These are phyloP conservation scores for Boletus speciosus DNA, from an alignment of 768 basidiomycete species.

Conservation along the genomic window DNA sequence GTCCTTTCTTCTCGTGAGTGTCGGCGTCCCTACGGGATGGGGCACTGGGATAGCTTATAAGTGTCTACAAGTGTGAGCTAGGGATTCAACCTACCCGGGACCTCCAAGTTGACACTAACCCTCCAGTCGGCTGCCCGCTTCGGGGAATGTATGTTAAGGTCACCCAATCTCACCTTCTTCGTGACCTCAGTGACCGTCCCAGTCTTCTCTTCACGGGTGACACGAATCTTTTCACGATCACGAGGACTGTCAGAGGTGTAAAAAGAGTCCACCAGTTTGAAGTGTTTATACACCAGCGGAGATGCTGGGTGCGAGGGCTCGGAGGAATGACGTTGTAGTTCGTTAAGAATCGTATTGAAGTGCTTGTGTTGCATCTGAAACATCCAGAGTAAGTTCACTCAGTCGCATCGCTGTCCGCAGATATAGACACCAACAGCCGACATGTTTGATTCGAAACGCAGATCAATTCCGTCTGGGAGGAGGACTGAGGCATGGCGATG, in stretches of 20 bases:
- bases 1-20: slow-evolving; percentile 75
- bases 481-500: slow-evolving; percentile 52
- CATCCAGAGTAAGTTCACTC: slow-evolving; percentile 9
- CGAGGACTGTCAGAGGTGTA: slow-evolving; percentile 44
- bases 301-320: slow-evolving; percentile 51
- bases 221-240: slow-evolving; percentile 63
- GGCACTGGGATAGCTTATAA: slow-evolving; percentile 42
- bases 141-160: slow-evolving; percentile 85
- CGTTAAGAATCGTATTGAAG: slow-evolving; percentile 85
- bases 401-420: slow-evolving; percentile 4
- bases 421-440: slow-evolving; percentile 54
- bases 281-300: slow-evolving; percentile 72
- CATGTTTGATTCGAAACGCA: slow-evolving; percentile 94
- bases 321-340: slow-evolving; percentile 57
- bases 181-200: slow-evolving; percentile 61
- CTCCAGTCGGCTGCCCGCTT: slow-evolving; percentile 86
- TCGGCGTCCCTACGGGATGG: slow-evolving; percentile 62
- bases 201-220: slow-evolving; percentile 79
- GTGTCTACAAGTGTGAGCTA: not conserved
- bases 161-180: slow-evolving; percentile 78
- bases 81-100: slow-evolving; percentile 58
- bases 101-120: slow-evolving; percentile 88
- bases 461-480: slow-evolving; percentile 52
- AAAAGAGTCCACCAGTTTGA: slow-evolving; percentile 76
- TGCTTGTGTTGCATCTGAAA: slow-evolving; percentile 79